Evolutionary conservation across 2,329 filamentous ascomycete genomes (phyloP).

Genomic region (Alternaria consortialis): DNA sequence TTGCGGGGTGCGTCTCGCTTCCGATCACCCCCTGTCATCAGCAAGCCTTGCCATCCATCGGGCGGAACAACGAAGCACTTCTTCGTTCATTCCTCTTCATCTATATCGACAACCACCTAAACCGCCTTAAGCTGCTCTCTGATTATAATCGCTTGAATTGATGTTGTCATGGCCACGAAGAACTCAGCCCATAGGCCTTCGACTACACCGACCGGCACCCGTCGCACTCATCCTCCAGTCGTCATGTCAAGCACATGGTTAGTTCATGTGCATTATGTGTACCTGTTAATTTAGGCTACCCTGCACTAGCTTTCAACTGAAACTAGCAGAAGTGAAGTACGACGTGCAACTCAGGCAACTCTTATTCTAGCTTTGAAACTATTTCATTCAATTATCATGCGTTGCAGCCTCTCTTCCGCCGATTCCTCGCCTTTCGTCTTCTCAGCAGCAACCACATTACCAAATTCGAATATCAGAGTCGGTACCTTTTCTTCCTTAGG

Average conservation of each 20-base stretch:
- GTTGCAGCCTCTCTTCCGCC: neutral
- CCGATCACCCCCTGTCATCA: neutral
- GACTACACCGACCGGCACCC: neutral
- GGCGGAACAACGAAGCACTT: neutral
- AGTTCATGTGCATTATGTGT: neutral
- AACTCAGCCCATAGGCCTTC: neutral
- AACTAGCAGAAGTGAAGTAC: neutral
- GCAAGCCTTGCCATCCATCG: neutral
- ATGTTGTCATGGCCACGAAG: neutral
- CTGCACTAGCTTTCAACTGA: neutral
- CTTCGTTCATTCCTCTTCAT: neutral
- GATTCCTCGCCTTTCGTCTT: neutral
- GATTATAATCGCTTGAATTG: neutral
- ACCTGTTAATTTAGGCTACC: neutral
- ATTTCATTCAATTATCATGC: neutral
- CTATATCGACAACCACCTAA: neutral
- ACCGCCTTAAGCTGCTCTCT: neutral
- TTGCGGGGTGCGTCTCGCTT: conserved; percentile 4
- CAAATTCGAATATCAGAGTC: neutral
- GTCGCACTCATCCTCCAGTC: neutral
- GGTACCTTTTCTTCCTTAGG: neutral
- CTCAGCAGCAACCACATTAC: neutral
- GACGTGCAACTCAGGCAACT: neutral
- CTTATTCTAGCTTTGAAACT: neutral
- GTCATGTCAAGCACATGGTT: neutral